phyloP scores from a whole-genome alignment of 176 grass and related monocot genomes.

The Triticum monococcum region DNA sequence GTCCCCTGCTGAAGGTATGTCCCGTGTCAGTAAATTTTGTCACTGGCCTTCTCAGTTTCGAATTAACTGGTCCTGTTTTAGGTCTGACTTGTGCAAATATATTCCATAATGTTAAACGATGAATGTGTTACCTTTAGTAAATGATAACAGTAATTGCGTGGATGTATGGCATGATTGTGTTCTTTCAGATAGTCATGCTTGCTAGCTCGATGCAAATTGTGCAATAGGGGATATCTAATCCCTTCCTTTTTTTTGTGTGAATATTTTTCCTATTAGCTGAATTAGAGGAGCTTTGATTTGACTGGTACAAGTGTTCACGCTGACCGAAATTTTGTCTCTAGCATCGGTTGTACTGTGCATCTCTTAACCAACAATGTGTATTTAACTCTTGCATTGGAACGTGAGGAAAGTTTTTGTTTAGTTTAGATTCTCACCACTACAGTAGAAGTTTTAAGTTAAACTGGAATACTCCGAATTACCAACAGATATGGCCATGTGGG shows the following conservation, averaged over 20 bases:
- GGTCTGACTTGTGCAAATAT: conserved; percentile 13
- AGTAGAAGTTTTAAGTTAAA: conserved; percentile 18
- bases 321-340: background rate
- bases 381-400: background rate
- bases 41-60: background rate
- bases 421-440: conserved; percentile 18
- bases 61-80: conserved; percentile 21
- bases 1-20: conserved; percentile 86
- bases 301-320: background rate
- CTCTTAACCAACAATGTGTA: background rate
- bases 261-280: conserved; percentile 2
- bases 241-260: conserved; percentile 7
- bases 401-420: conserved; percentile 17
- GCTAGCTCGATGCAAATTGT: conserved; percentile 22
- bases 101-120: conserved; percentile 9
- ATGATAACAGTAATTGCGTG: background rate
- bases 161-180: background rate
- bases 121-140: conserved; percentile 1
- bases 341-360: background rate
- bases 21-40: background rate
- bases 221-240: background rate
- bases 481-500: background rate
- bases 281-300: conserved; percentile 6
- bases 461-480: background rate
- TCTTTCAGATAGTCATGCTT: conserved; percentile 3